These are phyloP conservation scores for Psophocarpus tetragonolobus DNA, from an alignment of 306 rosid species.

Conservation along the genomic window DNA sequence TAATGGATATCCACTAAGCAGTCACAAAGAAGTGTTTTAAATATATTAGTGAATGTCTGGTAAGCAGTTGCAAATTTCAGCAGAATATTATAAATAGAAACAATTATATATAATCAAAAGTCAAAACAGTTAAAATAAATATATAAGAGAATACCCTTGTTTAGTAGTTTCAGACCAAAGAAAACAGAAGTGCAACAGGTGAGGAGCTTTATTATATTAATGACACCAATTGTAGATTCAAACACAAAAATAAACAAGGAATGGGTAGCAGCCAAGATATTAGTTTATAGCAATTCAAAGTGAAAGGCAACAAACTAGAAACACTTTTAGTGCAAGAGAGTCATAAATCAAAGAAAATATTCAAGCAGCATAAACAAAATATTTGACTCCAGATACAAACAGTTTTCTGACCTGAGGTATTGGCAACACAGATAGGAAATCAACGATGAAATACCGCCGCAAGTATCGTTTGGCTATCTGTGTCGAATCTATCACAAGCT, in stretches of 20 bases:
- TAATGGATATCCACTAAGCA: slow-evolving; percentile 16
- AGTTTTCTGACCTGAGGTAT: slow-evolving; percentile 81
- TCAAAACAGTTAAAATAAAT: not conserved
- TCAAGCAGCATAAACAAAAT: slow-evolving; percentile 6
- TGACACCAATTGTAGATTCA: not conserved
- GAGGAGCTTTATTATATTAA: not conserved
- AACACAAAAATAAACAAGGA: slow-evolving; percentile 25
- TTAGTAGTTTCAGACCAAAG: not conserved
- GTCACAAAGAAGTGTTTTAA: slow-evolving; percentile 5
- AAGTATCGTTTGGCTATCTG: slow-evolving; percentile 90
- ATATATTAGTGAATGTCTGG: not conserved
- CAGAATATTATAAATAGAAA: slow-evolving; percentile 16
- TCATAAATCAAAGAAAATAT: slow-evolving; percentile 24
- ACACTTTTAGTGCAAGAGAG: not conserved
- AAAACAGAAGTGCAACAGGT: not conserved
- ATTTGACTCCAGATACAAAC: slow-evolving; percentile 19
- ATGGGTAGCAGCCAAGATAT: slow-evolving; percentile 1
- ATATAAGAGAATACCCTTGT: not conserved
- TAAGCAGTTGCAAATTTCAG: slow-evolving; percentile 10
- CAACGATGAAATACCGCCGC: slow-evolving; percentile 74
- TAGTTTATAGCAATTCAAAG: not conserved
- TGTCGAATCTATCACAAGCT: slow-evolving; percentile 90
- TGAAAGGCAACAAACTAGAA: slow-evolving; percentile 3
- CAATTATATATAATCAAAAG: not conserved
- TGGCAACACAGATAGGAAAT: slow-evolving; percentile 83